phyloP scores from a whole-genome alignment of 1,284 basidiomycete species.

The Pseudozyma hubeiensis region DNA sequence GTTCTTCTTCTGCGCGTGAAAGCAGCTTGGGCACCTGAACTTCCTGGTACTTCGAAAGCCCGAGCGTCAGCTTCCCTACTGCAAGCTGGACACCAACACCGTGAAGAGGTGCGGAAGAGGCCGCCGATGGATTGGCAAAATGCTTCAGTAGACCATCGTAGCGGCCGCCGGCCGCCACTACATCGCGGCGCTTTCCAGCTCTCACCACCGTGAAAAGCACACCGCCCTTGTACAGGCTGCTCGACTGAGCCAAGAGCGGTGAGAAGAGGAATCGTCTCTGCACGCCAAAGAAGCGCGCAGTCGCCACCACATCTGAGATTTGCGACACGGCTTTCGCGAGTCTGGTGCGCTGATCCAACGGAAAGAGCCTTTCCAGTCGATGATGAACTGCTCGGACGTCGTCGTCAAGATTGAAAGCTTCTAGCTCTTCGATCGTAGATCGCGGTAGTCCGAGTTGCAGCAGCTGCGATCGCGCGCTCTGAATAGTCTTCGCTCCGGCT shows the following conservation, averaged over 20 bases:
- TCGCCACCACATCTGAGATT: conserved; percentile 76
- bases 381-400: conserved; percentile 53
- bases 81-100: conserved; percentile 82
- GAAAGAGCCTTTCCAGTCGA: conserved; percentile 52
- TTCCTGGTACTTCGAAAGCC: conserved; percentile 75
- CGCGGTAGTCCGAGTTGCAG: conserved; percentile 54
- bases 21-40: conserved; percentile 78
- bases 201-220: conserved; percentile 80
- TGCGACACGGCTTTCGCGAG: conserved; percentile 71
- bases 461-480: conserved; percentile 54
- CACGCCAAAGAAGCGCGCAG: conserved; percentile 76
- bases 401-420: conserved; percentile 55
- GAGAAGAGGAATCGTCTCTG: conserved; percentile 76
- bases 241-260: conserved; percentile 76
- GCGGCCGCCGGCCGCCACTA: conserved; percentile 81
- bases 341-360: conserved; percentile 48
- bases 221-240: conserved; percentile 78
- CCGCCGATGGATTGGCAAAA: conserved; percentile 72
- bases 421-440: conserved; percentile 65
- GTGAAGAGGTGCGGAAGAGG: conserved; percentile 68
- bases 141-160: conserved; percentile 80
- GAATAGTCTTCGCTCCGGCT: conserved; percentile 40
- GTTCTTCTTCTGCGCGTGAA: conserved; percentile 76
- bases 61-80: conserved; percentile 80
- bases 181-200: conserved; percentile 76